Base-by-base conservation (phyloP, 1,284 basidiomycete species). In the Tilletia horrida region DNA sequence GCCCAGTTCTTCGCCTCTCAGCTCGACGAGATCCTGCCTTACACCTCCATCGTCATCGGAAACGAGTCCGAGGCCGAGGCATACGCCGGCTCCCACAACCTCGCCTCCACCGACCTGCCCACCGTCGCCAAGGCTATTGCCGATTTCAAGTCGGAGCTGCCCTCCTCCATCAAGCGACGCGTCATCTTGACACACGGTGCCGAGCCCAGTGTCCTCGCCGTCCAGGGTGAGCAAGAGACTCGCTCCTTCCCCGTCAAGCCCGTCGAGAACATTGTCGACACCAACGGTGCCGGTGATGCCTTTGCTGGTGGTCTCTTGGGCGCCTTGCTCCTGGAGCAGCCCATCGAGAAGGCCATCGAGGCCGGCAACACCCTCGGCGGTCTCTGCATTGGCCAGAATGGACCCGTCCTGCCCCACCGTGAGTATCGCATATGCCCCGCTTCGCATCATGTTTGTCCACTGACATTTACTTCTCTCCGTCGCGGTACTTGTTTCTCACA, bases 281-380 rank as follows among this genome's bases (percentile, higher is more conserved):
- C 96, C 67, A 99, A 98, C 84, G 96, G 92, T 65, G 96, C 96
- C n/a, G 96, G 96, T 64, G 96, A 99, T 83, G 93, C 93, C 64
- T 98, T 98, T 77, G 93, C 93, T n/a, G 96, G 96, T 71, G 96
- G 92, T 62, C 94, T 97, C 85, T 83, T 97, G 63, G 96, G 91
- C 63, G 94, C 90, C 0, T 86, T 89, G 64, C 88, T 93, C 63
- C 83, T 87, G 50, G 93, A 92, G 27, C 97, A 93, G 86, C 84
- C 80, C 57, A 81, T 94, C 62, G 89, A 91, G 50, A 88, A 92
- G 82, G 87, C 87, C 66, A 86, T 98, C 71, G 87, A 91, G 82
- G 88, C 88, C 52, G 96, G 95, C 1, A 95, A 98, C 85, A 90
- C 89, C 83, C 83, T 97, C 76, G 95, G 91, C 87, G 71, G 76